Conservation (phyloP, 2,329 filamentous ascomycete species). For the Aureobasidium zeae region DNA sequence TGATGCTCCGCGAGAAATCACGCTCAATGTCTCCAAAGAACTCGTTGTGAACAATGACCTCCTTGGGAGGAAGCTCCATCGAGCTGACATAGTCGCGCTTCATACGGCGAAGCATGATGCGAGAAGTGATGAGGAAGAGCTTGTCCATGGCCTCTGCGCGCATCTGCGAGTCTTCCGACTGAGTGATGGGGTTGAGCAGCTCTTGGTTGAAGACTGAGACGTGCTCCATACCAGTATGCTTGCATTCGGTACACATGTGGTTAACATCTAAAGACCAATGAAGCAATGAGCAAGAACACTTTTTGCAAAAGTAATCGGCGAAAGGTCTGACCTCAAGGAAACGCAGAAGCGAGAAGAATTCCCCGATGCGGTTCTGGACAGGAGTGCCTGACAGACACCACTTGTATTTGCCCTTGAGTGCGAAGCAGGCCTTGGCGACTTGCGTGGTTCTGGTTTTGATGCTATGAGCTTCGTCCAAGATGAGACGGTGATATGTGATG, state of each 20-base stretch:
- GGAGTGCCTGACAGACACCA: conserved; percentile 96
- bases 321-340: conserved; percentile 87
- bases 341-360: conserved; percentile 88
- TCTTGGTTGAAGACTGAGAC: conserved; percentile 91
- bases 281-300: conserved; percentile 67
- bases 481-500: conserved; percentile 79
- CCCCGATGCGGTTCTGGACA: conserved; percentile 91
- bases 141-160: conserved; percentile 68
- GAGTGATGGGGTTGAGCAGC: conserved; percentile 66
- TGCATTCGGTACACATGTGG: conserved; percentile 62
- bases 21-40: conserved; percentile 96
- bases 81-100: conserved; percentile 89
- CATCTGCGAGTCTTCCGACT: conserved; percentile 37
- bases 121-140: conserved; percentile 77
- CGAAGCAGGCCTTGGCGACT: conserved; percentile 91
- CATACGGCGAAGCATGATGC: conserved; percentile 90
- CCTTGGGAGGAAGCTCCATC: conserved; percentile 94
- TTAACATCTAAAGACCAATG: conserved; percentile 74
- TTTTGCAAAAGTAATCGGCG: conserved; percentile 87
- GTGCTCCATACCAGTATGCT: conserved; percentile 54
- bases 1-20: conserved; percentile 91
- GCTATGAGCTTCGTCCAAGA: conserved; percentile 90
- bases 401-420: conserved; percentile 75
- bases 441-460: conserved; percentile 87
- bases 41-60: conserved; percentile 83